Evolutionary conservation across 2,329 filamentous ascomycete genomes (phyloP), one percentile per base, ranked within the genome.

Genomic region (Alternaria arbusti): DNA sequence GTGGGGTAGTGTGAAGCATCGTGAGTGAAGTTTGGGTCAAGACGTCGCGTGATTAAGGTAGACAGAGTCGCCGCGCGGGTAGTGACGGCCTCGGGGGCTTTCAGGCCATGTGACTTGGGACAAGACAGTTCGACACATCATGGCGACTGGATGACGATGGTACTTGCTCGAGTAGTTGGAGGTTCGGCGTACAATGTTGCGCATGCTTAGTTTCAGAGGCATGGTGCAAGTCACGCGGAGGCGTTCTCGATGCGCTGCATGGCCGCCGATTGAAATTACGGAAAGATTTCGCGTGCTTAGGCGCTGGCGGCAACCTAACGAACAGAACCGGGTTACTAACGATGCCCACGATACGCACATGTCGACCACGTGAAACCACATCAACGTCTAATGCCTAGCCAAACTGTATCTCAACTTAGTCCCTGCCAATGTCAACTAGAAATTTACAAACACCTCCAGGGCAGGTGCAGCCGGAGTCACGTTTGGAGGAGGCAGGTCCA

Each of bases 311-410:
- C 54, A 26, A 20, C 5, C 22, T 44, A 61, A 50, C 45, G 32
- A 61, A 57, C 45, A 57, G 25, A 61, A 61, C 52, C 11, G 15
- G 54, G 45, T 51, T 57, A 61, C 59, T 51, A 59, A 54, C n/a
- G 43, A 25, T 28, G 15, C 36, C 49, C 32, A 32, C 40, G 30
- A 52, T 36, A 23, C 20, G 28, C 12, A 30, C 22, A 22, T 45
- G 36, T 40, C 36, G 36, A 11, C 36, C 36, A 40, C 36, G 36
- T 40, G 36, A 40, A 40, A 40, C 36, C 2, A 40, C 36, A 40
- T 40, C 36, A 40, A 40, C 36, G 36, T 40, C 36, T 40, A 40
- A 40, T 17, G 36, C 36, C 36, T 40, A 40, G 36, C 36, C 36
- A 40, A 17, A 28, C 23, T 49, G 45, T 47, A 26, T n/a, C 15